phyloP scores from a whole-genome alignment of 345 rosid genomes.

The Carallia pectinifolia region DNA sequence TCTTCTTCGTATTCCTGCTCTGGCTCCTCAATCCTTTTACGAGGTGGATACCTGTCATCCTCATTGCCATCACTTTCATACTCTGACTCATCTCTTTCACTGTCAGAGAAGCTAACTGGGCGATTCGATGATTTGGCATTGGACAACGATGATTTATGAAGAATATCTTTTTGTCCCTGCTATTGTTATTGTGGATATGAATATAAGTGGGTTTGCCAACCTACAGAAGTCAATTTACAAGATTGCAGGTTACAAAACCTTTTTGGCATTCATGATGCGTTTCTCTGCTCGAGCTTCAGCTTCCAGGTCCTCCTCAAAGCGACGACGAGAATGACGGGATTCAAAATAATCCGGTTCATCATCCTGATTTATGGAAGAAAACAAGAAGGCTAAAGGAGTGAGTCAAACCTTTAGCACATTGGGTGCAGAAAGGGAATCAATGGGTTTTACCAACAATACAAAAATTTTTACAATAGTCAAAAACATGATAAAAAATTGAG shows the following conservation, averaged over 20 bases:
- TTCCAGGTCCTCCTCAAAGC: constrained; percentile 88
- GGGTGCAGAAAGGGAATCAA: neutral
- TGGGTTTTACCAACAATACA: neutral
- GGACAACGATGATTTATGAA: constrained; percentile 56
- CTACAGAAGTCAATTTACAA: constrained; percentile 1
- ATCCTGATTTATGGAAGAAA: constrained; percentile 43
- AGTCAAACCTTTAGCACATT: neutral
- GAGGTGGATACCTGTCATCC: constrained; percentile 55
- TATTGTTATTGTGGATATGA: neutral
- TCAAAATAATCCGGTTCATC: constrained; percentile 84
- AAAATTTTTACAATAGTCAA: neutral
- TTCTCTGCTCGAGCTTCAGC: constrained; percentile 87
- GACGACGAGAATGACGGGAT: constrained; percentile 67
- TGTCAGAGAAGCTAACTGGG: constrained; percentile 74
- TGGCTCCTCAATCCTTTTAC: constrained; percentile 64
- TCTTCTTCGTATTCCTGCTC: constrained; percentile 86
- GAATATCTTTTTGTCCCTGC: constrained; percentile 68
- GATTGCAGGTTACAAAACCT: constrained; percentile 42
- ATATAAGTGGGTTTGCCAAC: neutral
- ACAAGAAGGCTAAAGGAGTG: neutral
- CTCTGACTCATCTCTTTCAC: constrained; percentile 93
- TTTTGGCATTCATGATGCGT: constrained; percentile 89
- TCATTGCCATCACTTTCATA: constrained; percentile 93
- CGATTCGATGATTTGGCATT: constrained; percentile 60
- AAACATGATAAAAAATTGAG: neutral